These are phyloP conservation scores for Paecilomyces formosus DNA, from an alignment of 2,329 filamentous ascomycete genomes.

Conservation along the genomic window DNA sequence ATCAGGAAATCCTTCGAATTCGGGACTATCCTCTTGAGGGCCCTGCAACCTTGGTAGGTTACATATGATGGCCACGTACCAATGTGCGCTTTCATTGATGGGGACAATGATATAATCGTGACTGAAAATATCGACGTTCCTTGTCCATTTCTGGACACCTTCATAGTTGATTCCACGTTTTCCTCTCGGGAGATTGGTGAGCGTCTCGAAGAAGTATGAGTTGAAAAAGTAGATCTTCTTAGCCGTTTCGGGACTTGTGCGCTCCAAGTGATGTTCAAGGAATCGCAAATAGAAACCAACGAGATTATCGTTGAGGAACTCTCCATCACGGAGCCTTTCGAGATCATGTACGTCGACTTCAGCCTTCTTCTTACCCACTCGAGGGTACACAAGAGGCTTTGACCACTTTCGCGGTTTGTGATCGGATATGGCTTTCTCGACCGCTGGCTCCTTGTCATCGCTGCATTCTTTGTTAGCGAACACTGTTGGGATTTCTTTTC, in stretches of 20 bases:
- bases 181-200: constrained; percentile 54
- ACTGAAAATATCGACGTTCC: constrained; percentile 72
- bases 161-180: constrained; percentile 66
- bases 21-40: constrained; percentile 3
- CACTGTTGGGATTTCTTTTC: not conserved
- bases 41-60: constrained; percentile 63
- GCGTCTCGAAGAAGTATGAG: constrained; percentile 78
- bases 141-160: constrained; percentile 80
- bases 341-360: constrained; percentile 45
- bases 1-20: constrained; percentile 4
- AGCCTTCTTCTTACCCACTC: constrained; percentile 38
- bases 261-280: constrained; percentile 55
- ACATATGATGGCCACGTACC: constrained; percentile 94
- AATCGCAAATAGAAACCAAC: constrained; percentile 81
- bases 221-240: constrained; percentile 80
- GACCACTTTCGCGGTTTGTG: constrained; percentile 2
- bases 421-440: not conserved
- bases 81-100: constrained; percentile 80
- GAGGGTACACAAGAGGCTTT: constrained; percentile 38
- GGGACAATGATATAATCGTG: constrained; percentile 89
- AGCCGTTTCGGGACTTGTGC: constrained; percentile 47
- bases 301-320: constrained; percentile 88
- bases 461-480: not conserved
- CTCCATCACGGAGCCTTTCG: constrained; percentile 67
- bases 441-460: constrained; percentile 1